A percentile compares a stretch with the other conserved stretches of the same genome.
Evolutionary conservation across 306 rosid genomes (phyloP).

Genomic region (Ormosia emarginata): DNA sequence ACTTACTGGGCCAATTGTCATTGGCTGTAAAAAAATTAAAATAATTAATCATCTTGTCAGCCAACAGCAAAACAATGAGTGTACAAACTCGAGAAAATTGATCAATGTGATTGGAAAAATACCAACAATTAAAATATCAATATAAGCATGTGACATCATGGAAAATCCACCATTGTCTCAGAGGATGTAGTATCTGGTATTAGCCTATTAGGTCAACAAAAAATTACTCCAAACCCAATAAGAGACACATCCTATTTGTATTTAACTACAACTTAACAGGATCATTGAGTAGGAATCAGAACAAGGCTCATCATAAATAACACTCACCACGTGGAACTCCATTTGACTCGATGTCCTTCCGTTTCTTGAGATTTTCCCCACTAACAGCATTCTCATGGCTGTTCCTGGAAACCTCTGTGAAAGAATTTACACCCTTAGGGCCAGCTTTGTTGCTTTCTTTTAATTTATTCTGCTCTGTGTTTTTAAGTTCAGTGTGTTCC

Average conservation of each 20-base stretch:
- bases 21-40: constrained; percentile 59
- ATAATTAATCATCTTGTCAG: constrained; percentile 36
- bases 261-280: constrained; percentile 26
- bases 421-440: constrained; percentile 34
- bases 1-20: constrained; percentile 71
- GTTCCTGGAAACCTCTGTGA: constrained; percentile 45
- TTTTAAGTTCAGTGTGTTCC: constrained; percentile 32
- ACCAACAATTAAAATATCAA: constrained; percentile 22
- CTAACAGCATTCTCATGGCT: constrained; percentile 37
- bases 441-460: constrained; percentile 48
- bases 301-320: constrained; percentile 29
- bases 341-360: constrained; percentile 76
- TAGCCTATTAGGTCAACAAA: constrained; percentile 3
- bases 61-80: constrained; percentile 27
- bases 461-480: constrained; percentile 37
- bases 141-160: constrained; percentile 9
- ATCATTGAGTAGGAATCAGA: constrained; percentile 29
- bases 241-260: constrained; percentile 28
- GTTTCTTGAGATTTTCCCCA: constrained; percentile 64
- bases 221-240: constrained; percentile 35
- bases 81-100: constrained; percentile 20
- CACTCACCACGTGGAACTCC: constrained; percentile 89
- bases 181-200: constrained; percentile 13
- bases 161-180: constrained; percentile 28
- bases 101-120: constrained; percentile 5